Conservation (phyloP, 441 rosid species). For the Kokia cookei region DNA sequence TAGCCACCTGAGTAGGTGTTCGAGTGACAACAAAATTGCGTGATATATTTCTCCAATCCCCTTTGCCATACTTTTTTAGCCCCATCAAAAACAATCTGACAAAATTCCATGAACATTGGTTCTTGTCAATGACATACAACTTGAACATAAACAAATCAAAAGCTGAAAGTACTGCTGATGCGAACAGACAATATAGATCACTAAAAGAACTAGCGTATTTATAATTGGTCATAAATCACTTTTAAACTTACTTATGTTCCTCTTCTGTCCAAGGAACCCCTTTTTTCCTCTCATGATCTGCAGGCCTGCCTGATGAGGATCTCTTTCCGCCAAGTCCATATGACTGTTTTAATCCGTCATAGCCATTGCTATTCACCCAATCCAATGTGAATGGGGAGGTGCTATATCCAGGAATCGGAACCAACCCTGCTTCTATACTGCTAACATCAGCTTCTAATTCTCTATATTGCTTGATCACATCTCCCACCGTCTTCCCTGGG, state of each 20-base stretch:
- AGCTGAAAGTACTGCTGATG: background rate
- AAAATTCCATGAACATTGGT: background rate
- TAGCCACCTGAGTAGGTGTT: conserved; percentile 75
- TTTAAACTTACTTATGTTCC: conserved; percentile 57
- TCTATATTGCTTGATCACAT: conserved; percentile 56
- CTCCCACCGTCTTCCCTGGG: conserved; percentile 65
- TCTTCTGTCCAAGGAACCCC: conserved; percentile 86
- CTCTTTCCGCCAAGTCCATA: conserved; percentile 50
- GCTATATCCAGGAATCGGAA: conserved; percentile 53
- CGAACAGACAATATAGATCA: background rate
- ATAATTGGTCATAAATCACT: background rate
- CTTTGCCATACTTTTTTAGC: conserved; percentile 68
- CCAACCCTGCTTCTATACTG: conserved; percentile 62
- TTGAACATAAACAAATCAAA: background rate
- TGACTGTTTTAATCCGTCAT: conserved; percentile 52
- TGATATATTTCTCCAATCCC: conserved; percentile 76
- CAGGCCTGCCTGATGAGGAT: conserved; percentile 37
- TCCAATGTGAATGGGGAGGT: conserved; percentile 54
- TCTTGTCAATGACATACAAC: background rate
- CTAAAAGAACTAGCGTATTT: background rate
- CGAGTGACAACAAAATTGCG: conserved; percentile 56
- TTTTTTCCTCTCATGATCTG: conserved; percentile 60
- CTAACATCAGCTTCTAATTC: conserved; percentile 62
- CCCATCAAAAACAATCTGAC: conserved; percentile 63
- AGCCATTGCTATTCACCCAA: conserved; percentile 34